Conservation (phyloP, 2,329 filamentous ascomycete species). For the Grosmannia penicillata region DNA sequence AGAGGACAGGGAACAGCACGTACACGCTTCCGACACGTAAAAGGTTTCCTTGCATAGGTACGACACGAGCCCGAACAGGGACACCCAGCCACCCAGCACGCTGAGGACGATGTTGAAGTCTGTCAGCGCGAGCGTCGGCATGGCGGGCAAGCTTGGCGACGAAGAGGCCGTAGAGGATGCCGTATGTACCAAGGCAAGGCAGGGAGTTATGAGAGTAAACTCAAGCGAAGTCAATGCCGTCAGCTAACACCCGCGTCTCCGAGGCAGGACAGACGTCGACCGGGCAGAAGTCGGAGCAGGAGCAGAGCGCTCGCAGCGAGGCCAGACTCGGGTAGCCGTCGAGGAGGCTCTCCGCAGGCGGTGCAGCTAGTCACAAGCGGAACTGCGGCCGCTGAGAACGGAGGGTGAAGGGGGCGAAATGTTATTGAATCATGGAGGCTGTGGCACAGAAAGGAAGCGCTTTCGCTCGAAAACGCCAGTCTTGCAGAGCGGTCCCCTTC, state of each 20-base stretch:
- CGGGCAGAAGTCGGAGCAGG: neutral
- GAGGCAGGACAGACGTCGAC: neutral
- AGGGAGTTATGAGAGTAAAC: too few relatives aligned
- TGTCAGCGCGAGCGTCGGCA: constrained; percentile 29
- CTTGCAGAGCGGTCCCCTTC: neutral
- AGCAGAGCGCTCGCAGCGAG: neutral
- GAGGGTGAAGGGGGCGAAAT: constrained; percentile 10
- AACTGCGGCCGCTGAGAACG: too few relatives aligned
- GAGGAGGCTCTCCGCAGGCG: too few relatives aligned
- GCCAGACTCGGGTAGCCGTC: neutral
- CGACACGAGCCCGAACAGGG: constrained; percentile 79
- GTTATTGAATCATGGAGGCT: constrained; percentile 30
- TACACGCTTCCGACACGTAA: constrained; percentile 81
- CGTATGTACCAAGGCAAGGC: too few relatives aligned
- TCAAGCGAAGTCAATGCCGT: neutral
- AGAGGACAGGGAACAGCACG: constrained; percentile 20
- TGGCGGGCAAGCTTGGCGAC: constrained; percentile 15
- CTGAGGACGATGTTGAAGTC: constrained; percentile 80
- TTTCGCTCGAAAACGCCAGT: constrained; percentile 7
- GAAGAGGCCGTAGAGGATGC: too few relatives aligned
- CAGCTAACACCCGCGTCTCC: neutral
- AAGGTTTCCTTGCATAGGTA: constrained; percentile 81
- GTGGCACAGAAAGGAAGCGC: neutral
- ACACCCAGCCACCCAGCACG: constrained; percentile 73
- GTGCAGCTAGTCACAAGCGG: too few relatives aligned